Percentiles rank a stretch among this genome's conserved stretches.
Evolutionary conservation across 805 yeast species (phyloP).

Genomic region (Priceomyces castillae): DNA sequence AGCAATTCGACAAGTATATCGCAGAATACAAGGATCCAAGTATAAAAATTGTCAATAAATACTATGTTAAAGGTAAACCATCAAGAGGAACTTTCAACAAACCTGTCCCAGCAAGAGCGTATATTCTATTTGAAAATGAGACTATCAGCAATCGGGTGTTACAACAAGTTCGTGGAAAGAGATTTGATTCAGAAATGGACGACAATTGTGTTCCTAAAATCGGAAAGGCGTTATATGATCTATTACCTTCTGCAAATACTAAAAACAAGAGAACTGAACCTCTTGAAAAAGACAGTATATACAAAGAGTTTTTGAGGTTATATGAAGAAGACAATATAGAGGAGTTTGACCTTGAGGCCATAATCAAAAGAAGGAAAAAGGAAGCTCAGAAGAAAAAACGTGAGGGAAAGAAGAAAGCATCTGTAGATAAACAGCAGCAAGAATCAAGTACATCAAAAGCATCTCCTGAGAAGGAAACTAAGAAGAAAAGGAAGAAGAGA

Average conservation of each 20-base stretch:
- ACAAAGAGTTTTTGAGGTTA: slow-evolving; percentile 9
- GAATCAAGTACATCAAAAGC: slow-evolving; percentile 6
- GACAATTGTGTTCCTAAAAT: slow-evolving; percentile 33
- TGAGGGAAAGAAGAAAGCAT: slow-evolving; percentile 9
- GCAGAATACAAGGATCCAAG: slow-evolving; percentile 10
- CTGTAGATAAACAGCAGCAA: slow-evolving; percentile 12
- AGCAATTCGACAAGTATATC: slow-evolving; percentile 24
- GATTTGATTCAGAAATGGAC: slow-evolving; percentile 23
- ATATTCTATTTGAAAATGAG: slow-evolving; percentile 32
- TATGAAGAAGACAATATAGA: slow-evolving; percentile 7
- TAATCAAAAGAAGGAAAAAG: slow-evolving; percentile 11
- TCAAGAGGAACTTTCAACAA: slow-evolving; percentile 38
- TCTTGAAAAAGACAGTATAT: slow-evolving; percentile 14
- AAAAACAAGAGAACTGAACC: slow-evolving; percentile 4
- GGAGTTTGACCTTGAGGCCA: slow-evolving; percentile 9
- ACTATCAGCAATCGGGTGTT: slow-evolving; percentile 26
- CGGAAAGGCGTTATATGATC: slow-evolving; percentile 30
- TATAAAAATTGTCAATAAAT: slow-evolving; percentile 16
- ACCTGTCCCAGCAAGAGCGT: slow-evolving; percentile 42
- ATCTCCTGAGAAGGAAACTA: slow-evolving; percentile 8
- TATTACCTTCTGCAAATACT: slow-evolving; percentile 8
- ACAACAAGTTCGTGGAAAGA: slow-evolving; percentile 17
- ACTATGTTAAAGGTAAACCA: slow-evolving; percentile 43
- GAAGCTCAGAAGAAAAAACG: slow-evolving; percentile 8
- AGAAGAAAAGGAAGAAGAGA: slow-evolving; percentile 8